These are phyloP conservation scores for Aspergillus transmontanensis DNA, from an alignment of 2,329 filamentous ascomycete species.

Conservation along the genomic window DNA sequence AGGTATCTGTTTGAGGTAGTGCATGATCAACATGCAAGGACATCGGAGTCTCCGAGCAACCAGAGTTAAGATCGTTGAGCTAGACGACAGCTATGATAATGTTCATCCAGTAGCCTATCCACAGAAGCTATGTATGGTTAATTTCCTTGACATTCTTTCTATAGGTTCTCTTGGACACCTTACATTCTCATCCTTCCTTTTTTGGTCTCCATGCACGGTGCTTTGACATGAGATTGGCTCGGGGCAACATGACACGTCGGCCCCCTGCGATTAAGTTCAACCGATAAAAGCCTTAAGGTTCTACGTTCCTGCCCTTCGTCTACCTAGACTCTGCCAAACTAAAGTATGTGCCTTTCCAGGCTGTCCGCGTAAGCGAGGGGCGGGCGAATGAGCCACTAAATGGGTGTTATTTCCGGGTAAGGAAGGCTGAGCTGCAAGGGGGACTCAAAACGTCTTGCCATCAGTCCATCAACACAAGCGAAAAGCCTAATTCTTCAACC, in stretches of 20 bases:
- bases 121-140: neutral
- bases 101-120: neutral
- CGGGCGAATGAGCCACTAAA: neutral
- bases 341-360: neutral
- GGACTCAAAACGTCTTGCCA: neutral
- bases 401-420: neutral
- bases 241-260: neutral
- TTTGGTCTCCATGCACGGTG: neutral
- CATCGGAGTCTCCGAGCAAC: neutral
- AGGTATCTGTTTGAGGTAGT: too few species aligned
- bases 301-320: neutral
- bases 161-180: neutral
- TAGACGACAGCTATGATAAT: neutral
- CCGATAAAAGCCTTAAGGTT: neutral
- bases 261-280: neutral
- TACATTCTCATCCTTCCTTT: too few species aligned
- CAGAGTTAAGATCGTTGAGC: neutral
- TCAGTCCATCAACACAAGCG: neutral
- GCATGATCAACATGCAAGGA: too few species aligned
- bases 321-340: neutral
- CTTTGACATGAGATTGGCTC: neutral
- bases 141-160: neutral
- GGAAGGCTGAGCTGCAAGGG: neutral
- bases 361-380: neutral
- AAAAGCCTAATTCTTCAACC: neutral